Base-by-base conservation (phyloP, 495 filamentous ascomycete species). In the Amphirosellinia nigrospora region DNA sequence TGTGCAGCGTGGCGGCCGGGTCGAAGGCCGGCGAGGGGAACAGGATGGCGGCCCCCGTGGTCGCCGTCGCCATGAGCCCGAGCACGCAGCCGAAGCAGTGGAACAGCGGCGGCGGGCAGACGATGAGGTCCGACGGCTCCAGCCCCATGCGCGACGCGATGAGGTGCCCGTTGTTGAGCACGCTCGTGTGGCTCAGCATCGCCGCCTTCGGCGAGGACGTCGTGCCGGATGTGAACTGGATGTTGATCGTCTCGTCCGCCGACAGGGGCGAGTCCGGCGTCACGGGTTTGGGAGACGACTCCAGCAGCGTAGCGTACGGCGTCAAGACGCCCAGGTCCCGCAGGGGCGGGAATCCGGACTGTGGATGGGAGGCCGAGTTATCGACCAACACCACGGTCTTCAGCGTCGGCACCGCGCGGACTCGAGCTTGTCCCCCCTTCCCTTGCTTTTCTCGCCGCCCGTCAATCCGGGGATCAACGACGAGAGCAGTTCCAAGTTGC, bases 181-280 rank as follows among this genome's bases (percentile, higher is more conserved):
- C 97, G 13, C 86, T 89, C 9, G 83, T 86, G 79, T 99, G 96
- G 7, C 87, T 90, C 4, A 99, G 86, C 80, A 93, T 97, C 1
- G 95, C 94, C 0, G 96, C 96, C 83, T 99, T 99, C 3, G 96
- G 96, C 75, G 86, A 82, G 0, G 90, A 90, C 0, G 95, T 99
- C 8, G 95, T 99, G 34, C 95, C 96, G 8, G 92, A 95, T 9
- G 96, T 99, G 80, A 98, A 99, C 76, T 99, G 96, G 72, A 99
- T 97, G 77, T 98, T 98, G 53, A 96, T 89, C 3, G 92, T 88
- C 19, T 99, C 96, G 68, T 89, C 75, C 0, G 88, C 82, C 15
- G 83, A 80, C 21, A 98, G 84, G 1, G 82, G 77, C 50, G 78
- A 19, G 74, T 85, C 84, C 0, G 86, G 82, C 28, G 60, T 72